A percentile compares a stretch with the other conserved stretches of the same genome.
These are phyloP conservation scores for Dictyostelium discoideum DNA, from an alignment of 78 protist genomes.

Conservation along the genomic window DNA sequence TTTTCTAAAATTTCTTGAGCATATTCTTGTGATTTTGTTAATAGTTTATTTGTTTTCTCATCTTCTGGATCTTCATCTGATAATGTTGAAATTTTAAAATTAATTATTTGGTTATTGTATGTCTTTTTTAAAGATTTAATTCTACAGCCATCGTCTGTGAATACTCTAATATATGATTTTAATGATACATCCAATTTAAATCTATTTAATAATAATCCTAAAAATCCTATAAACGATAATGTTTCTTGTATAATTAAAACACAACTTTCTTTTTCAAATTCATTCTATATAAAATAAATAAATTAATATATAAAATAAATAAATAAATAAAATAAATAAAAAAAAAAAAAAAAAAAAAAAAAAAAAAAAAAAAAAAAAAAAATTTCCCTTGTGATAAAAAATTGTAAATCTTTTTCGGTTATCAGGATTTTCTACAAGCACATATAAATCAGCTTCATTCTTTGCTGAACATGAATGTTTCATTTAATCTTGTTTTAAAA, in stretches of 20 bases:
- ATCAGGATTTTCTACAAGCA: conserved; percentile 18
- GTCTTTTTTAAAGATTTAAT: neutral
- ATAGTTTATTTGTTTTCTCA: neutral
- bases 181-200: neutral
- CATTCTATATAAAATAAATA: neutral
- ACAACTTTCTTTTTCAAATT: neutral
- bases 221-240: conserved; percentile 21
- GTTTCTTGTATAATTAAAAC: neutral
- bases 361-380: neutral
- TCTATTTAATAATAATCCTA: neutral
- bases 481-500: neutral
- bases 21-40: neutral
- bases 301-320: neutral
- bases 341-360: no score
- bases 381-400: neutral
- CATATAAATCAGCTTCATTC: neutral
- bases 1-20: neutral
- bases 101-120: conserved; percentile 3
- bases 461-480: neutral
- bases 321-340: neutral
- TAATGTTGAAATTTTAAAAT: neutral
- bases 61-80: conserved; percentile 1
- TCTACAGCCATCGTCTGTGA: conserved; percentile 6
- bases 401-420: conserved; percentile 33
- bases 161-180: conserved; percentile 8